These are phyloP conservation scores for Eucalyptus cloeziana DNA, from an alignment of 345 rosid species.

Conservation along the genomic window DNA sequence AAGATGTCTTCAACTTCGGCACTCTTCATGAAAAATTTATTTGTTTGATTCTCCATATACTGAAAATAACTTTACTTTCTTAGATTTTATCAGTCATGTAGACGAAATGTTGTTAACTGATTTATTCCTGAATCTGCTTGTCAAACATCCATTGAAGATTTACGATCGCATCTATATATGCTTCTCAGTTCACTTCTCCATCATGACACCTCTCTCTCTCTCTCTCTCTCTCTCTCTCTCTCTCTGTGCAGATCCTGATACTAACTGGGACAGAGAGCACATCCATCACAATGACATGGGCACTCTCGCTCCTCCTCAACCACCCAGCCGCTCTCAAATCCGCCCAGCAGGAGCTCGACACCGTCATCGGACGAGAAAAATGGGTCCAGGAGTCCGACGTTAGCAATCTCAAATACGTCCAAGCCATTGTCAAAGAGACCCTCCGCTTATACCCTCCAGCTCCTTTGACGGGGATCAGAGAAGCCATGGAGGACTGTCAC, in stretches of 20 bases:
- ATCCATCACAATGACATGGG: slow-evolving; percentile 11
- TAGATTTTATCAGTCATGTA: not conserved
- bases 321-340: not conserved
- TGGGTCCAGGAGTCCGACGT: slow-evolving; percentile 10
- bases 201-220: not conserved
- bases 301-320: slow-evolving; percentile 14
- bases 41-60: not conserved
- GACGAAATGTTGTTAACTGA: not conserved
- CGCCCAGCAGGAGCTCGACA: slow-evolving; percentile 13
- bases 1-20: not conserved
- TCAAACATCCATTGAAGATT: not conserved
- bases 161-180: not conserved
- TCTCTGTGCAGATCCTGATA: not conserved
- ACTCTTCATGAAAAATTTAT: not conserved
- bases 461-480: slow-evolving; percentile 23
- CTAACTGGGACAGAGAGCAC: slow-evolving; percentile 10
- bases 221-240: not conserved
- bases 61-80: not conserved
- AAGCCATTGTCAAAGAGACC: not conserved
- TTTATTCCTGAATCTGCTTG: not conserved
- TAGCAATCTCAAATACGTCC: slow-evolving; percentile 2
- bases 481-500: slow-evolving; percentile 33
- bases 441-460: slow-evolving; percentile 6
- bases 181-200: not conserved
- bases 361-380: not conserved